These are phyloP conservation scores for Bretschneidera sinensis DNA, from an alignment of 345 rosid species.

Conservation along the genomic window DNA sequence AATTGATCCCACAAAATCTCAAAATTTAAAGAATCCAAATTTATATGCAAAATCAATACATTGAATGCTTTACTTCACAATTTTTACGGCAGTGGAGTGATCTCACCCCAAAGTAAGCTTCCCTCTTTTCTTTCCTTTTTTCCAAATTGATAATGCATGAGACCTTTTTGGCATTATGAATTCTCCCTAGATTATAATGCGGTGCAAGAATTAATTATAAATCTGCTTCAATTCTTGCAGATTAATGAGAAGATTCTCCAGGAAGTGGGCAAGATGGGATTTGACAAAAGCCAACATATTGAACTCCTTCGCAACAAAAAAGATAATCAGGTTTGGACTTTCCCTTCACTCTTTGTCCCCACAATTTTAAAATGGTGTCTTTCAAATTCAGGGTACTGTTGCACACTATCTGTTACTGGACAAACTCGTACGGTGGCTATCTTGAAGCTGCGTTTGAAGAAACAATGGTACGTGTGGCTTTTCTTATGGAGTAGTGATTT, in stretches of 20 bases:
- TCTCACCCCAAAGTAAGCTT: too few relatives aligned
- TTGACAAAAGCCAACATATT: conserved; percentile 55
- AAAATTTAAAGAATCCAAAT: too few relatives aligned
- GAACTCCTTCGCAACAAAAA: conserved; percentile 73
- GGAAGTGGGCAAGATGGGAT: conserved; percentile 70
- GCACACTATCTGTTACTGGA: conserved; percentile 84
- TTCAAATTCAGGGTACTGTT: conserved; percentile 87
- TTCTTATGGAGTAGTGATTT: conserved; percentile 6
- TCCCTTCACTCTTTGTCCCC: conserved; percentile 9
- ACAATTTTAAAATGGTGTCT: background rate
- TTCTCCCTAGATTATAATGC: too few relatives aligned
- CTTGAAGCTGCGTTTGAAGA: conserved; percentile 76
- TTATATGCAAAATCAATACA: too few relatives aligned
- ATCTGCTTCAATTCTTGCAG: conserved; percentile 30
- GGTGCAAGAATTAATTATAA: too few relatives aligned
- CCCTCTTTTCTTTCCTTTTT: too few relatives aligned
- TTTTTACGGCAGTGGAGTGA: too few relatives aligned
- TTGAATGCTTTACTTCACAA: too few relatives aligned
- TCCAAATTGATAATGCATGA: too few relatives aligned
- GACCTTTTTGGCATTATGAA: too few relatives aligned
- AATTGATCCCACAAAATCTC: too few relatives aligned
- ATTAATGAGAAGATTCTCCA: conserved; percentile 83
- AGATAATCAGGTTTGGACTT: conserved; percentile 60
- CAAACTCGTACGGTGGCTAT: conserved; percentile 66
- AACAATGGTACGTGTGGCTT: conserved; percentile 48